Percentiles rank a stretch among this genome's conserved stretches.
These are phyloP conservation scores for Jamesozyma jinghongensis DNA, from an alignment of 805 yeast species.

Conservation along the genomic window DNA sequence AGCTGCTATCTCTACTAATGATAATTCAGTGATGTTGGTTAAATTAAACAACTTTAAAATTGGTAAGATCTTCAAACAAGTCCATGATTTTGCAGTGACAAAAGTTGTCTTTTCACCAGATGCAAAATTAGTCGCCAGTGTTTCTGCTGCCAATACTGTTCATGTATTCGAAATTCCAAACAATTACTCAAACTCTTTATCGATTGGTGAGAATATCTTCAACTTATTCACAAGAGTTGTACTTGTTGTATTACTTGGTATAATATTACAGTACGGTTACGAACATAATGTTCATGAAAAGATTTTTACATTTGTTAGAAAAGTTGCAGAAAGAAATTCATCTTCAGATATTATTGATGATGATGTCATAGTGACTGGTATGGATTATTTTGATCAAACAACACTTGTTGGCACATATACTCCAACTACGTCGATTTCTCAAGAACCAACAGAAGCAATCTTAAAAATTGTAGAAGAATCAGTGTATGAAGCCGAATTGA, in stretches of 20 bases:
- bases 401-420: constrained; percentile 6
- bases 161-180: constrained; percentile 55
- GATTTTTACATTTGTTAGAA: constrained; percentile 7
- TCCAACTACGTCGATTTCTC: not conserved
- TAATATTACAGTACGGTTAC: constrained; percentile 14
- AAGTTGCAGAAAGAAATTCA: not conserved
- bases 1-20: constrained; percentile 41
- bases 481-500: too few species aligned
- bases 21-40: constrained; percentile 54
- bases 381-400: constrained; percentile 7
- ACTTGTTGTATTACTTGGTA: constrained; percentile 17
- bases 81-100: constrained; percentile 76
- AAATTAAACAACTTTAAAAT: constrained; percentile 43
- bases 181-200: constrained; percentile 32
- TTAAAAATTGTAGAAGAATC: too few species aligned
- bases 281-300: constrained; percentile 18
- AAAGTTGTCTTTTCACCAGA: constrained; percentile 57
- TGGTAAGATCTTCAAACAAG: constrained; percentile 44
- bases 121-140: constrained; percentile 59
- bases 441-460: not conserved
- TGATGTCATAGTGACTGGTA: not conserved
- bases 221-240: constrained; percentile 15
- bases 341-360: not conserved
- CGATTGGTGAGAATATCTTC: constrained; percentile 14
- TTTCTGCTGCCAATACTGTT: constrained; percentile 70